phyloP scores from a whole-genome alignment of 768 basidiomycete species.

The Mycena olivaceomarginata region DNA sequence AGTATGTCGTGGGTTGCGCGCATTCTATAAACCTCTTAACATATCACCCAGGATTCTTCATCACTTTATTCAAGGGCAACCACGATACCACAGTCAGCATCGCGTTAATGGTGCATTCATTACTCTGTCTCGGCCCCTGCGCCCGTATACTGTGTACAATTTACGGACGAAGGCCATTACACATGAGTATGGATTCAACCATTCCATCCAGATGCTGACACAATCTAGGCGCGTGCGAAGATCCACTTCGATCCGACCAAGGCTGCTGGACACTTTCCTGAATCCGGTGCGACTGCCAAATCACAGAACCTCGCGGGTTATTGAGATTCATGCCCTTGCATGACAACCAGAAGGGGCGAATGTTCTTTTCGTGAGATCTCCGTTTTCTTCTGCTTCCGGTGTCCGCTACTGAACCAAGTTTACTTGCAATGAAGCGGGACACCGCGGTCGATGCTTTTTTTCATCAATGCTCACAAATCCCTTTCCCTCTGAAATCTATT shows the following conservation, averaged over 20 bases:
- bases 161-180: not conserved
- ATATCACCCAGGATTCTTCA: slow-evolving; percentile 69
- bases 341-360: slow-evolving; percentile 54
- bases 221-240: slow-evolving; percentile 80
- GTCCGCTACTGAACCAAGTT: not conserved
- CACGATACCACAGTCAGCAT: slow-evolving; percentile 81
- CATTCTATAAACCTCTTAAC: slow-evolving; percentile 2
- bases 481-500: not conserved
- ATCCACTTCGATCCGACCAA: slow-evolving; percentile 75
- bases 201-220: slow-evolving; percentile 78
- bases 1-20: slow-evolving; percentile 45
- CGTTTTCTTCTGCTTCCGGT: not conserved
- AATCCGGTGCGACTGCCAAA: slow-evolving; percentile 53
- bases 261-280: slow-evolving; percentile 63
- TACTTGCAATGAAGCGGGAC: not conserved
- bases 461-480: not conserved
- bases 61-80: slow-evolving; percentile 77
- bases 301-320: slow-evolving; percentile 66
- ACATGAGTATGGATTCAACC: not conserved
- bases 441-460: not conserved
- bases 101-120: slow-evolving; percentile 72
- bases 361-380: slow-evolving; percentile 59
- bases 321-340: slow-evolving; percentile 72
- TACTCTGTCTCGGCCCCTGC: slow-evolving; percentile 65
- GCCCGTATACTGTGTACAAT: slow-evolving; percentile 82